phyloP scores from a whole-genome alignment of 2,329 filamentous ascomycete species.

The Colletotrichum tofieldiae region DNA sequence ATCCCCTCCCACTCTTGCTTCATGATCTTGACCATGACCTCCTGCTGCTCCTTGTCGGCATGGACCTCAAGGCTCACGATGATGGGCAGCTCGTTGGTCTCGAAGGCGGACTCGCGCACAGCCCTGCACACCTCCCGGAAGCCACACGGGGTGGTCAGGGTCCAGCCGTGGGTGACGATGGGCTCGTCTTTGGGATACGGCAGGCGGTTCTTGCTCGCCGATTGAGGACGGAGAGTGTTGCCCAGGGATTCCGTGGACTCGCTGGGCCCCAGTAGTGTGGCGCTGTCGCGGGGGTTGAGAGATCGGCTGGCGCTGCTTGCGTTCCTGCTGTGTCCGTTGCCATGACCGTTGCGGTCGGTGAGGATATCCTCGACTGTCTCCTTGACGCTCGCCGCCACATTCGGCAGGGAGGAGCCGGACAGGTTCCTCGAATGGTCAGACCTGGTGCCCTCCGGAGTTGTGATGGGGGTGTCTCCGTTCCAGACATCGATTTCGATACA shows the following conservation, averaged over 20 bases:
- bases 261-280: conserved; percentile 51
- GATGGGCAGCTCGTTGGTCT: conserved; percentile 82
- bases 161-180: conserved; percentile 86
- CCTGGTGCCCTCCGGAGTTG: conserved; percentile 52
- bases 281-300: conserved; percentile 44
- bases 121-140: conserved; percentile 90
- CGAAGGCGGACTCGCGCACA: conserved; percentile 85
- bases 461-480: conserved; percentile 75
- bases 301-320: conserved; percentile 56
- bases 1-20: conserved; percentile 85
- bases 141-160: conserved; percentile 86
- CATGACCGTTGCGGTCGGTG: conserved; percentile 43
- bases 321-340: conserved; percentile 56
- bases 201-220: conserved; percentile 48
- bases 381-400: conserved; percentile 59
- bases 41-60: conserved; percentile 85
- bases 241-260: conserved; percentile 52
- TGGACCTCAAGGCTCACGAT: conserved; percentile 96
- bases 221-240: conserved; percentile 31
- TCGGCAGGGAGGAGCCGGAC: conserved; percentile 64
- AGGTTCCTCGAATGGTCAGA: conserved; percentile 63
- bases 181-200: conserved; percentile 73
- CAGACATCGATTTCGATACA: conserved; percentile 97
- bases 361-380: conserved; percentile 51
- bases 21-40: conserved; percentile 95